A percentile compares a stretch with the other conserved stretches of the same genome.
Evolutionary conservation across 345 rosid genomes (phyloP).

Genomic region (Arabidopsis thaliana): TAIR10.1 NC_003070.9:26064501-26065000

Average conservation of each 20-base stretch:
- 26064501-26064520: conserved; percentile 45
- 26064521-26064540: conserved; percentile 42
- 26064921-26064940: conserved; percentile 50
- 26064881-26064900: conserved; percentile 34
- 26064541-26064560: conserved; percentile 58
- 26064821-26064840: conserved; percentile 60
- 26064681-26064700: conserved; percentile 50
- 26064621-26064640: conserved; percentile 58
- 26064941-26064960: conserved; percentile 49
- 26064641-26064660: conserved; percentile 62
- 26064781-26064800: conserved; percentile 77
- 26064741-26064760: conserved; percentile 74
- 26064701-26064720: conserved; percentile 55
- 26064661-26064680: conserved; percentile 69
- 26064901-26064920: conserved; percentile 47
- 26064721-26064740: conserved; percentile 70
- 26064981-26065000: not conserved
- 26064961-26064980: too few species aligned
- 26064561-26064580: conserved; percentile 73
- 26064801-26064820: conserved; percentile 75
- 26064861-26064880: conserved; percentile 58
- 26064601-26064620: conserved; percentile 61
- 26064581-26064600: conserved; percentile 74
- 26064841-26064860: conserved; percentile 51
- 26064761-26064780: conserved; percentile 73